A percentile compares a stretch with the other conserved stretches of the same genome.
These are phyloP conservation scores for Penicillium daleae DNA, from an alignment of 495 filamentous ascomycete species.

Conservation along the genomic window DNA sequence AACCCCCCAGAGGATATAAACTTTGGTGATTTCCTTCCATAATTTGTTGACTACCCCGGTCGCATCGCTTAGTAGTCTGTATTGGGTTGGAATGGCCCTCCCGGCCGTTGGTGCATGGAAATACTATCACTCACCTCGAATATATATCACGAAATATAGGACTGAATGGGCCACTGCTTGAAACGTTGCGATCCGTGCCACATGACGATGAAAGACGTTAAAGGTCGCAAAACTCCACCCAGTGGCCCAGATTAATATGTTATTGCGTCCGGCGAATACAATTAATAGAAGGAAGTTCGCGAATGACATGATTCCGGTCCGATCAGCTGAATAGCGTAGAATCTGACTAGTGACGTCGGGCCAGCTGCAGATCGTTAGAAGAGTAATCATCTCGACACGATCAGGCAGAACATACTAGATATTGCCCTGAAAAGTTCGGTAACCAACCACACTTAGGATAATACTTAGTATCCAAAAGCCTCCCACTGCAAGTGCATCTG, in stretches of 20 bases:
- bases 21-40: slow-evolving; percentile 36
- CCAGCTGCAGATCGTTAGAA: slow-evolving; percentile 36
- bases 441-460: slow-evolving; percentile 40
- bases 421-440: slow-evolving; percentile 40
- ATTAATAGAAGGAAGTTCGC: slow-evolving; percentile 56
- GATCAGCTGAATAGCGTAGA: slow-evolving; percentile 52
- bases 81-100: too few species aligned
- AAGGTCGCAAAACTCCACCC: slow-evolving; percentile 59
- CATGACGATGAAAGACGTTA: slow-evolving; percentile 60
- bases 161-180: slow-evolving; percentile 53
- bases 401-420: slow-evolving; percentile 39
- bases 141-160: slow-evolving; percentile 38
- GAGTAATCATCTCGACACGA: not conserved
- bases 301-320: slow-evolving; percentile 55
- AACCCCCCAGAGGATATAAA: slow-evolving; percentile 45
- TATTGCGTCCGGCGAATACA: slow-evolving; percentile 58
- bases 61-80: slow-evolving; percentile 3
- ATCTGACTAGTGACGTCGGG: slow-evolving; percentile 37
- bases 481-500: slow-evolving; percentile 41
- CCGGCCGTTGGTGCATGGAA: too few species aligned
- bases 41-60: slow-evolving; percentile 33
- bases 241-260: slow-evolving; percentile 58
- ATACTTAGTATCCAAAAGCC: slow-evolving; percentile 48
- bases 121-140: slow-evolving; percentile 33
- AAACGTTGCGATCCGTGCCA: slow-evolving; percentile 56